Evolutionary conservation across 192 early-diverging fungal species (phyloP).

Genomic region (Chytriomyces hyalinus): DNA sequence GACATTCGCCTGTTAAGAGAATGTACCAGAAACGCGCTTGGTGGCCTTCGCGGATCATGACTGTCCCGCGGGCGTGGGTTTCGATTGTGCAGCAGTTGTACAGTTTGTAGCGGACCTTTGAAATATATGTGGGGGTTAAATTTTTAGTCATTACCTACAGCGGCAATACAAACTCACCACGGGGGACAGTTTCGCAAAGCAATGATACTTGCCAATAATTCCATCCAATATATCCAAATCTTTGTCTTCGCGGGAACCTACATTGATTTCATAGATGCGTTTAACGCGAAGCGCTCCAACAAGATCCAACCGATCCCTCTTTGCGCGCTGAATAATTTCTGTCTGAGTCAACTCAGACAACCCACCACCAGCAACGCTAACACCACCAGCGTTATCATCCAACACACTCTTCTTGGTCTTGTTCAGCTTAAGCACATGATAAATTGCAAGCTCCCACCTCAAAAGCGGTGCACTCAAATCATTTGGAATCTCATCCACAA

Average conservation of each 20-base stretch:
- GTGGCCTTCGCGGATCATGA: constrained; percentile 36
- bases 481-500: neutral
- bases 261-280: constrained; percentile 24
- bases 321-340: neutral
- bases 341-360: neutral
- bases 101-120: constrained; percentile 38
- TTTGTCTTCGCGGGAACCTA: constrained; percentile 13
- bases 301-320: constrained; percentile 24
- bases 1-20: constrained; percentile 34
- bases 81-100: constrained; percentile 35
- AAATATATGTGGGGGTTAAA: neutral
- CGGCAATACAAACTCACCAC: constrained; percentile 12
- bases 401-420: constrained; percentile 7
- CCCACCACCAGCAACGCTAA: neutral
- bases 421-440: constrained; percentile 11
- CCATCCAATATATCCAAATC: constrained; percentile 31
- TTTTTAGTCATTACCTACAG: neutral
- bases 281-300: constrained; percentile 26
- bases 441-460: constrained; percentile 15
- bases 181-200: constrained; percentile 34
- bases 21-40: constrained; percentile 33
- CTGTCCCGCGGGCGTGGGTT: constrained; percentile 29
- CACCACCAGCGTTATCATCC: constrained; percentile 7
- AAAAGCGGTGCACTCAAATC: neutral
- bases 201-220: constrained; percentile 28